These are phyloP conservation scores for Aspergillus tubingensis DNA, from an alignment of 2,329 filamentous ascomycete genomes.

Conservation along the genomic window DNA sequence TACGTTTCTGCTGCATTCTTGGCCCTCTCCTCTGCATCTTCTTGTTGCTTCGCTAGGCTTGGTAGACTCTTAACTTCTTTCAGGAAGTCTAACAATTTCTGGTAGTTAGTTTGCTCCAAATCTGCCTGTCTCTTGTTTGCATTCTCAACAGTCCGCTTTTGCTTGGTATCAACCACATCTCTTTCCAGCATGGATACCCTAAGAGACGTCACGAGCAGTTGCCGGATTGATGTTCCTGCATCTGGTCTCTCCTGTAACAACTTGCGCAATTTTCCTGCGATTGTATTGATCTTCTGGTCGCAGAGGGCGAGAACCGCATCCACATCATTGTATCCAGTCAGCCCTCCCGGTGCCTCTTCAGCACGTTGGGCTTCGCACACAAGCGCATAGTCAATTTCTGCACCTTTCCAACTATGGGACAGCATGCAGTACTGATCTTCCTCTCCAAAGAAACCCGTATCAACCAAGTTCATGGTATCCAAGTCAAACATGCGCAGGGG, in stretches of 20 bases:
- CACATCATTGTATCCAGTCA: constrained; percentile 2
- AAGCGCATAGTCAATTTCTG: constrained; percentile 33
- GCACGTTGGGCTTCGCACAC: constrained; percentile 24
- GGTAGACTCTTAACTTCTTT: not conserved
- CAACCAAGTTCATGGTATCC: constrained; percentile 34
- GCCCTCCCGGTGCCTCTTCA: not conserved
- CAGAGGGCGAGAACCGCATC: not conserved
- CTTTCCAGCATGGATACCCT: not conserved
- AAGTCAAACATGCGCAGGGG: constrained; percentile 40
- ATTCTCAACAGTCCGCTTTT: not conserved
- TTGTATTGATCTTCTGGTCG: not conserved
- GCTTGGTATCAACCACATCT: not conserved
- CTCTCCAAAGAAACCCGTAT: constrained; percentile 25
- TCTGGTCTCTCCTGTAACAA: not conserved
- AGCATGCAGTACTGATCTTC: constrained; percentile 39
- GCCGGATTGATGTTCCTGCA: not conserved
- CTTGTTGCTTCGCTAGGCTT: not conserved
- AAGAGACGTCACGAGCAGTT: not conserved
- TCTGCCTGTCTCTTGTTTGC: not conserved
- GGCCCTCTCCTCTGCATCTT: not conserved
- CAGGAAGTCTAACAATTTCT: not conserved
- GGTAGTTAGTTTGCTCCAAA: not conserved
- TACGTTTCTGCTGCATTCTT: not conserved
- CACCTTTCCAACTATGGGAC: constrained; percentile 40
- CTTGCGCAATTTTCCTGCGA: not conserved